Evolutionary conservation across 2,329 filamentous ascomycete species (phyloP).

Genomic region (Amauroascus niger): DNA sequence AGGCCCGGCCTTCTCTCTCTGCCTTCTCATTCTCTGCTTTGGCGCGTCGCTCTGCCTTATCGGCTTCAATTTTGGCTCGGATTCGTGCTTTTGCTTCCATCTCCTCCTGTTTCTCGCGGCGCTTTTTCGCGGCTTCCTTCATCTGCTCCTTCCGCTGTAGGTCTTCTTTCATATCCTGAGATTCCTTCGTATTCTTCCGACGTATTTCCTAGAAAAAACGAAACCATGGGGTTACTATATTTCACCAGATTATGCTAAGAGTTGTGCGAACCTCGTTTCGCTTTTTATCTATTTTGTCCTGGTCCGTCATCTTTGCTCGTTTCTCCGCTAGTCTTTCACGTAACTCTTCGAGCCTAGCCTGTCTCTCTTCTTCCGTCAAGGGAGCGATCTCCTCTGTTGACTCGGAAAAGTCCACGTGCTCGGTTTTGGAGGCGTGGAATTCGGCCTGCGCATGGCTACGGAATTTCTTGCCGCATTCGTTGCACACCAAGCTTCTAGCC

Average conservation of each 20-base stretch:
- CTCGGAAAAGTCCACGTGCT: slow-evolving; percentile 84
- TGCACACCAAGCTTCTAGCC: slow-evolving; percentile 78
- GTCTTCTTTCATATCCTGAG: slow-evolving; percentile 82
- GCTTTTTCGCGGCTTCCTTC: slow-evolving; percentile 80
- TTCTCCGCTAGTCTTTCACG: slow-evolving; percentile 17
- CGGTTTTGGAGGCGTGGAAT: slow-evolving; percentile 84
- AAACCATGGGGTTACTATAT: neutral
- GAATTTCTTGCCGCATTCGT: slow-evolving; percentile 90
- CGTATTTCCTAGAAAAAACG: slow-evolving; percentile 53
- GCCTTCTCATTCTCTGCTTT: slow-evolving; percentile 83
- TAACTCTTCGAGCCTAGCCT: slow-evolving; percentile 49
- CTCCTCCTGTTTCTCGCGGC: slow-evolving; percentile 77
- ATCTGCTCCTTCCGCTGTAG: slow-evolving; percentile 79
- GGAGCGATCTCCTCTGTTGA: slow-evolving; percentile 87
- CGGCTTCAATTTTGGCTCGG: slow-evolving; percentile 85
- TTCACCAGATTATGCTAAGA: neutral
- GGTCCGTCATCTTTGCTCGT: slow-evolving; percentile 13
- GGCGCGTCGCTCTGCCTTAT: slow-evolving; percentile 78
- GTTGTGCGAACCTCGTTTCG: slow-evolving; percentile 18
- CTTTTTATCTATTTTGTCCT: slow-evolving; percentile 18
- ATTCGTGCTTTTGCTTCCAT: slow-evolving; percentile 78
- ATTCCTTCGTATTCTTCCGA: slow-evolving; percentile 79
- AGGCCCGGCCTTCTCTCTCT: slow-evolving; percentile 61
- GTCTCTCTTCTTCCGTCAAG: slow-evolving; percentile 85
- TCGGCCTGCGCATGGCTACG: slow-evolving; percentile 70